phyloP scores from a whole-genome alignment of 2,329 filamentous ascomycete species.

The Calonectria pseudoreteaudii region DNA sequence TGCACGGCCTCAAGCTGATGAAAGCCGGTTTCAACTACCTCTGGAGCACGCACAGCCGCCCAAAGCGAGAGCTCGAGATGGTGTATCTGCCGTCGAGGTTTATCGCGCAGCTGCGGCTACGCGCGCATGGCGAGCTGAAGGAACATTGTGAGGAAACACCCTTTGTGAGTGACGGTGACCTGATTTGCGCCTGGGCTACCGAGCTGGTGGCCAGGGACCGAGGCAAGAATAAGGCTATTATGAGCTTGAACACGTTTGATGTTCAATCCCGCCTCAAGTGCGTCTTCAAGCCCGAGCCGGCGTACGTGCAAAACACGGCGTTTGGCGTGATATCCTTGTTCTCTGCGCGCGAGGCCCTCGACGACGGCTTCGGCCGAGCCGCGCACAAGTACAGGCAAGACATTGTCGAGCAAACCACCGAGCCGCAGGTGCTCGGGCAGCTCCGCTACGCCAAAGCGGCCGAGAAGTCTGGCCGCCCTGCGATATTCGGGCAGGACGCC shows the following conservation, averaged over 20 bases:
- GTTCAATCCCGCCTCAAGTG: not conserved
- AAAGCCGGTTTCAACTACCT: not conserved
- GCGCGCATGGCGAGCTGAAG: not conserved
- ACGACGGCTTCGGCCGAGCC: not conserved
- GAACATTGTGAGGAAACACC: not conserved
- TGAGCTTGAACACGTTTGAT: not conserved
- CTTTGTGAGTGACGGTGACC: conserved; percentile 10
- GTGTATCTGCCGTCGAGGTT: not conserved
- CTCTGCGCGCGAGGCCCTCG: not conserved
- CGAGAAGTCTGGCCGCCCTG: not conserved
- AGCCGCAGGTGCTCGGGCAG: not conserved
- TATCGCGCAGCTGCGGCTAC: not conserved
- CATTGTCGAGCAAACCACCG: not conserved
- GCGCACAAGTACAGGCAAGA: not conserved
- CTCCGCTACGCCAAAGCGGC: not conserved
- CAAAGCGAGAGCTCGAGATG: not conserved
- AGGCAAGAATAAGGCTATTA: not conserved
- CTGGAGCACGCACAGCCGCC: not conserved
- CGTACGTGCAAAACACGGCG: conserved; percentile 1
- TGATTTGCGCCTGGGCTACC: conserved; percentile 4
- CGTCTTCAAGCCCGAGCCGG: not conserved
- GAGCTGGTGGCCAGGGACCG: not conserved
- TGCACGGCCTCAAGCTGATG: not conserved
- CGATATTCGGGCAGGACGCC: not conserved
- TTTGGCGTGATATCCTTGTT: not conserved